Base-by-base conservation (phyloP, 2,329 filamentous ascomycete genomes). In the Sporothrix pallida region DNA sequence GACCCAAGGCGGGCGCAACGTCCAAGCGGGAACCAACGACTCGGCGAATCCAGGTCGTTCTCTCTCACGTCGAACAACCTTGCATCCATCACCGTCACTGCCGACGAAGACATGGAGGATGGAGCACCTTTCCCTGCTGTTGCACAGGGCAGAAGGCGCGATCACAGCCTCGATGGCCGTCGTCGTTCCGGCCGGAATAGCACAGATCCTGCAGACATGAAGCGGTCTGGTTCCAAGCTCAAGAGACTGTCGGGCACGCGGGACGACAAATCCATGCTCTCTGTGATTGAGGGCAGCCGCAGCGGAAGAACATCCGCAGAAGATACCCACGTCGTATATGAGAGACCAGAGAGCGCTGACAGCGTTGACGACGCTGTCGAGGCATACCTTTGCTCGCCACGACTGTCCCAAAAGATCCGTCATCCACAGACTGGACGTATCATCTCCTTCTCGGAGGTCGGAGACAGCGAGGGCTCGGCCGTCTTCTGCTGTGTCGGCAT, bases 401-500 rank as follows among this genome's bases (percentile, higher is more conserved):
- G 95, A 8, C 83, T 99, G 72, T 97, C 93, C 3, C 95, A 97
- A 79, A 97, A 92, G 82, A 93, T 98, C 70, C 87, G 87, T 26
- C 93, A 98, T 81, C 94, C 94, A 0, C 91, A 93, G 74, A 97
- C 93, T 0, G 94, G 95, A 0, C 90, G 96, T 17, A 87, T 92
- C 2, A 98, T 99, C 77, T 97, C 94, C 0, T 99, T 98, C 79
- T 98, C 95, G 0, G 96, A 99, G 81, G 96, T 99, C 2, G 96
- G 96, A 15, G 95, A 98, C 80, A 91, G 95, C 0, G 90, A 95
- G 60, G 96, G 96, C 1, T 95, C 92, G 77, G 95, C 94, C 2
- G 93, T 99, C 1, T 95, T 99, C 78, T 97, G 96, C 80, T 99
- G 96, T 79, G 94, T 99, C 2, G 96, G 96, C 23, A 99, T 99